These are phyloP conservation scores for Cinnamomum micranthum DNA, from an alignment of 164 flowering plant species.

Conservation along the genomic window DNA sequence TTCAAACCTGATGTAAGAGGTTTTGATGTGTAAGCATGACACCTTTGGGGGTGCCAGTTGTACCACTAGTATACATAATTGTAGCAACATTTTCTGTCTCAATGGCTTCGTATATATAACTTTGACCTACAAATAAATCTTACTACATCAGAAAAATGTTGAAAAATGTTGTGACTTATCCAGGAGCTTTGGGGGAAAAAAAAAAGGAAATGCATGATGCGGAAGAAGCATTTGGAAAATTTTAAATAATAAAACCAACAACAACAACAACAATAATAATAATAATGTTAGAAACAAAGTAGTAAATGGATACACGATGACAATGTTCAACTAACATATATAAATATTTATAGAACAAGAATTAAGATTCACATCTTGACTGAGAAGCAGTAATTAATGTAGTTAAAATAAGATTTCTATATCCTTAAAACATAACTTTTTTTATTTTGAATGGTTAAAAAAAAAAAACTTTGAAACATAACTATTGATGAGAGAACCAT, in stretches of 20 bases:
- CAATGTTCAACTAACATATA: neutral
- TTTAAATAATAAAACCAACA: too few relatives aligned
- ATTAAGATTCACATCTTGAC: neutral
- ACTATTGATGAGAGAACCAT: too few relatives aligned
- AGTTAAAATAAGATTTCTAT: too few relatives aligned
- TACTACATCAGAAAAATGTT: neutral
- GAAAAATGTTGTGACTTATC: neutral
- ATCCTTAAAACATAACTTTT: too few relatives aligned
- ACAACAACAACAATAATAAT: too few relatives aligned
- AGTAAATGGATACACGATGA: neutral
- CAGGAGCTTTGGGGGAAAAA: neutral
- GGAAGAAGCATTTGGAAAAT: too few relatives aligned
- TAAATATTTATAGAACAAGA: neutral
- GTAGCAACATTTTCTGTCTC: conserved; percentile 80
- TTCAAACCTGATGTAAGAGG: conserved; percentile 82
- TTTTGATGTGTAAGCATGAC: conserved; percentile 94
- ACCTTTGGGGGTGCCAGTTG: conserved; percentile 92
- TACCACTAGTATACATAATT: conserved; percentile 91
- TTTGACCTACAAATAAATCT: conserved; percentile 37
- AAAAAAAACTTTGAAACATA: too few relatives aligned
- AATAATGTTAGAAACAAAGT: neutral
- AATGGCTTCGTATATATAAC: conserved; percentile 57
- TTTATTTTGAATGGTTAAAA: too few relatives aligned
- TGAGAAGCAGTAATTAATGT: neutral
- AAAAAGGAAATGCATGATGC: too few relatives aligned